Base-by-base conservation (phyloP, 2,329 filamentous ascomycete genomes). In the Colletotrichum echinochloae region DNA sequence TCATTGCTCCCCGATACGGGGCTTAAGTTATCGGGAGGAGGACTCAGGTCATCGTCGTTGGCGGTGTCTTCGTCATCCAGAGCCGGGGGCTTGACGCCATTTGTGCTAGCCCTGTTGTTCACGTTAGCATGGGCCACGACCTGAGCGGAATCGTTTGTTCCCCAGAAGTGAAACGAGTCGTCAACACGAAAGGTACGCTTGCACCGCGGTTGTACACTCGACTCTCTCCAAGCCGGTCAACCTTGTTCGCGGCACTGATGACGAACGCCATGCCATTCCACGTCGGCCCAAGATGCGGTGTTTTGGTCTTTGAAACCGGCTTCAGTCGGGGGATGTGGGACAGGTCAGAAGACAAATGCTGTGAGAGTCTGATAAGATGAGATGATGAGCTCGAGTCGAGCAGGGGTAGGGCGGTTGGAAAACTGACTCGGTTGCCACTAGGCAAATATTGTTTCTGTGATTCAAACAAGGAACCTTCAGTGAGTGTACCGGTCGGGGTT, bases 1-100 rank as follows among this genome's bases (percentile, higher is more conserved):
- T 82, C 78, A 73, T 81, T 77, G 49, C 81, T 77, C 52, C 80
- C 82, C 9, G 83, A 82, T 14, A 84, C 76, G 7, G 78, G 80
- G 66, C 81, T 84, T 51, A 75, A 77, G 20, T 77, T 78, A 28
- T 83, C 81, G 0, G 81, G 81, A 6, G 82, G 82, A 2, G 83
- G 81, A 63, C 84, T 87, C 18, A 88, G 79, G 30, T 85, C 84
- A 48, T 75, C 78, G 23, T 83, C 81, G 44, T 79, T 81, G 37
- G 78, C 76, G 6, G 75, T 75, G 12, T 77, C 78, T 7, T 83
- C 80, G 30, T 82, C 81, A 44, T 83, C 77, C 33, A 48, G 33
- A 28, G 44, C 46, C 5, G 52, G 65, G 18, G 74, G 76, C 62
- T 74, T 72, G 60, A 74, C 68, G 57, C 71, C 67, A 68, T 71